Base-by-base conservation (phyloP, 2,329 filamentous ascomycete genomes). In the Capronia coronata region DNA sequence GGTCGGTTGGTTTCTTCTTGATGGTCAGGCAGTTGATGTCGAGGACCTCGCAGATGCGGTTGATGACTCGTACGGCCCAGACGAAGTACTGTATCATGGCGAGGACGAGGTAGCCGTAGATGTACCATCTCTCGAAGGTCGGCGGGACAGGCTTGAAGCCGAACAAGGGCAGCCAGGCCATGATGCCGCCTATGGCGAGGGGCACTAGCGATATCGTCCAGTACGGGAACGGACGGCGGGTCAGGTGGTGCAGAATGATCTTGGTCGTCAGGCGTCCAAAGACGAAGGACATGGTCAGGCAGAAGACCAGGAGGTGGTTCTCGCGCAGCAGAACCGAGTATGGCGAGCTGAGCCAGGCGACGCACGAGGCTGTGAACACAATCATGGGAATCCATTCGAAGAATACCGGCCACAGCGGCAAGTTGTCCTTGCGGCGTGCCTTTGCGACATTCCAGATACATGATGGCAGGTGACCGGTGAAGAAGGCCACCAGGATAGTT, bases 211-310 rank as follows among this genome's bases (percentile, higher is more conserved):
- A 86, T 42, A 93, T 78, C 9, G 93, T 97, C 89, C 90, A 97
- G 76, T 87, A 94, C 1, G 93, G 93, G 70, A 97, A 98, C 2
- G 91, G 87, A 67, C 97, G 93, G 56, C 82, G 82, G 1, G 93
- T 93, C 44, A 98, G 75, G 68, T 98, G 93, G 2, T 93, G 91
- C 14, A 98, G 82, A 64, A 98, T 98, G 69, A 97, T 97, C 75
- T 97, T 98, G 32, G 93, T 98, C 0, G 93, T 97, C 84, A 98
- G 89, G 59, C 93, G 85, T 29, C 93, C 93, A 67, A 98, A 97
- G 51, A 96, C 93, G 62, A 97, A 90, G n/a, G 87, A 86, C 76
- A 97, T 86, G 52, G 87, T 94, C 52, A 94, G 71, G 72, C 90
- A 96, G 68, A 95, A 94, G 40, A 97, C 79, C 9, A 94, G 82